Evolutionary conservation across 345 rosid species (phyloP), one percentile per base, ranked within the genome.

Genomic region (Citrus medica): DNA sequence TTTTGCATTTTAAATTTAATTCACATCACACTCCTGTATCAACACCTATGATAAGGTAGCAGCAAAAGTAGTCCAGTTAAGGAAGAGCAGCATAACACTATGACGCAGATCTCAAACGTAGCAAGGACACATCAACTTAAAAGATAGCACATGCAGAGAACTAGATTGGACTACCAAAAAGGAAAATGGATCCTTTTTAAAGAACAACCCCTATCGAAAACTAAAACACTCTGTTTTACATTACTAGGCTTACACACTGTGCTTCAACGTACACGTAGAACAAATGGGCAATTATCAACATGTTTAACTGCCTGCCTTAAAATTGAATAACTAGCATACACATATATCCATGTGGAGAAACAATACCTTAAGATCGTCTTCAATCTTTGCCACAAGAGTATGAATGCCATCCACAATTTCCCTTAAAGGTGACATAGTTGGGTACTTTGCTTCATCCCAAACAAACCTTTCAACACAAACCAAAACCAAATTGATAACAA

Each of bases 391-490:
- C 58, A 93, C 97, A 82, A 88, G 97, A 80, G 86, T 76, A 74
- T 94, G 99, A 82, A 97, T 92, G 78, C 85, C 80, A 76, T 88
- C 96, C 42, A 97, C 93, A 83, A 88, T 92, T 81, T 94, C 98
- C 91, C 87, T 94, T 74, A 94, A 83, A 76, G 98, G 96, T 5
- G 99, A 88, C 97, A 91, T 91, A 6, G 93, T 89, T 72, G 99
- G 99, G 82, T 94, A 97, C 88, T 87, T 97, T 5, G 98, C 94
- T 82, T 94, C 99, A 81, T 94, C 97, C 99, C 98, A 97, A 28
- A 91, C 91, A 86, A 97, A 97, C 90, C 99, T 97, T 82, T 32
- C 76, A 79, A 25, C 79, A 71, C 53, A 83, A 76, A 55, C 76
- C 78, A 76, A 75, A 62, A 83, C 61, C 68, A 33, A 5, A 3